Evolutionary conservation across 2,329 filamentous ascomycete species (phyloP).

Genomic region (Sclerotiophoma versabilis): DNA sequence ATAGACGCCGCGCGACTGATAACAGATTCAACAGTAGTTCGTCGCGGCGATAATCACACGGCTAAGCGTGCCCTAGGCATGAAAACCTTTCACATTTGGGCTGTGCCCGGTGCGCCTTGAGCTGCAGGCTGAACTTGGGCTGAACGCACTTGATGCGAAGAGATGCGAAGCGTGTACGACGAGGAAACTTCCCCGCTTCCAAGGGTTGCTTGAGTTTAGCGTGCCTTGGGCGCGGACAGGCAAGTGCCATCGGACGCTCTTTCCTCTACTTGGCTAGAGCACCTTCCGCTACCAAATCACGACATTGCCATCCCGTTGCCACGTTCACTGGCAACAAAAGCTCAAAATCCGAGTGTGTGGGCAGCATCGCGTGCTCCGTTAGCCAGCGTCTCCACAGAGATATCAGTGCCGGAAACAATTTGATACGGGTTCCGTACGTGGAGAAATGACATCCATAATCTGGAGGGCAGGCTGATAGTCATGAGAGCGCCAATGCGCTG

Average conservation of each 20-base stretch:
- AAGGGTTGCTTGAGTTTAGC: slow-evolving; percentile 3
- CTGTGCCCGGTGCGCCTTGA: slow-evolving; percentile 11
- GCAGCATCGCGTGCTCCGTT: slow-evolving; percentile 12
- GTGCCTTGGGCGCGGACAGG: slow-evolving; percentile 1
- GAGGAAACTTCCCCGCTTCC: slow-evolving; percentile 11
- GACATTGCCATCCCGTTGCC: slow-evolving; percentile 8
- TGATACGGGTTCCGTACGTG: slow-evolving; percentile 9
- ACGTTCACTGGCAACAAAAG: slow-evolving; percentile 3
- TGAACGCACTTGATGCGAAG: slow-evolving; percentile 10
- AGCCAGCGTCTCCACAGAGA: slow-evolving; percentile 15
- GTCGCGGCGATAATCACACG: neutral
- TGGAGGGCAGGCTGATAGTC: neutral
- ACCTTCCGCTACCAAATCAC: slow-evolving; percentile 7
- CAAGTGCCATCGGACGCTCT: slow-evolving; percentile 13
- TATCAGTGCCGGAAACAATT: slow-evolving; percentile 9
- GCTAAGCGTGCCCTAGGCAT: neutral
- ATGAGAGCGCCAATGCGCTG: slow-evolving; percentile 9
- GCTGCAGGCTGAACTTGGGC: slow-evolving; percentile 14
- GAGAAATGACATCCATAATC: slow-evolving; percentile 3
- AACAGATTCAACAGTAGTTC: slow-evolving; percentile 1
- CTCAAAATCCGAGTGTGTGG: neutral
- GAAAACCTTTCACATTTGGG: neutral
- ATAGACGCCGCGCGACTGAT: slow-evolving; percentile 14
- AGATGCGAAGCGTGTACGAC: slow-evolving; percentile 14
- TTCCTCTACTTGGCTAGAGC: slow-evolving; percentile 4